A percentile compares a stretch with the other conserved stretches of the same genome.
phyloP scores from a whole-genome alignment of 1,284 basidiomycete species.

The Apiotrichum porosum region DNA sequence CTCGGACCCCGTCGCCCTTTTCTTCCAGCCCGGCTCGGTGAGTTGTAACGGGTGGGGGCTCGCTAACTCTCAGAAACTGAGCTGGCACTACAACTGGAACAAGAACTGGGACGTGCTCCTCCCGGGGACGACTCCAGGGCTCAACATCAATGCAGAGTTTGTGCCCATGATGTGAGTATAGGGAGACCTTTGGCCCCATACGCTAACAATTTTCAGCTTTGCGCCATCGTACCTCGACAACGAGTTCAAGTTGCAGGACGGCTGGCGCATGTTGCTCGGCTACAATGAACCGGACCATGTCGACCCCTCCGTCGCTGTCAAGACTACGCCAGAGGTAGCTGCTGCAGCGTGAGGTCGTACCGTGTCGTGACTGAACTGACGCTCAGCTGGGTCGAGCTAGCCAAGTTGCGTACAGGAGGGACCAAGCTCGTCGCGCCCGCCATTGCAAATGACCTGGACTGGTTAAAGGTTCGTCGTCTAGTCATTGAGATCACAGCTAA shows the following conservation, averaged over 20 bases:
- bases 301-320: slow-evolving; percentile 26
- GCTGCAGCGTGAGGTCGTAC: slow-evolving; percentile 22
- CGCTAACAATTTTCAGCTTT: too few species aligned
- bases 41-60: slow-evolving; percentile 1
- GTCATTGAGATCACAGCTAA: background rate
- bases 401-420: slow-evolving; percentile 21
- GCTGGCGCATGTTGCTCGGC: slow-evolving; percentile 32
- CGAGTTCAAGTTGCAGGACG: slow-evolving; percentile 24
- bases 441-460: slow-evolving; percentile 29
- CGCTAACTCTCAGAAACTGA: slow-evolving; percentile 14
- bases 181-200: too few species aligned
- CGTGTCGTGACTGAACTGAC: background rate
- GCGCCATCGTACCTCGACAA: slow-evolving; percentile 34
- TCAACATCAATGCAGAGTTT: slow-evolving; percentile 39
- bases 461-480: slow-evolving; percentile 31
- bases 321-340: slow-evolving; percentile 21
- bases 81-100: slow-evolving; percentile 48
- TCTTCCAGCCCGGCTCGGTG: slow-evolving; percentile 38
- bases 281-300: slow-evolving; percentile 45
- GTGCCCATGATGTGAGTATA: slow-evolving; percentile 43
- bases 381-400: slow-evolving; percentile 32
- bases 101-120: slow-evolving; percentile 37
- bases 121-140: slow-evolving; percentile 26
- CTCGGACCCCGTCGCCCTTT: slow-evolving; percentile 37
- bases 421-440: slow-evolving; percentile 38